Evolutionary conservation across 2,329 filamentous ascomycete species (phyloP), one percentile per base, ranked within the genome.

Genomic region (Raffaelea deltoideospora): DNA sequence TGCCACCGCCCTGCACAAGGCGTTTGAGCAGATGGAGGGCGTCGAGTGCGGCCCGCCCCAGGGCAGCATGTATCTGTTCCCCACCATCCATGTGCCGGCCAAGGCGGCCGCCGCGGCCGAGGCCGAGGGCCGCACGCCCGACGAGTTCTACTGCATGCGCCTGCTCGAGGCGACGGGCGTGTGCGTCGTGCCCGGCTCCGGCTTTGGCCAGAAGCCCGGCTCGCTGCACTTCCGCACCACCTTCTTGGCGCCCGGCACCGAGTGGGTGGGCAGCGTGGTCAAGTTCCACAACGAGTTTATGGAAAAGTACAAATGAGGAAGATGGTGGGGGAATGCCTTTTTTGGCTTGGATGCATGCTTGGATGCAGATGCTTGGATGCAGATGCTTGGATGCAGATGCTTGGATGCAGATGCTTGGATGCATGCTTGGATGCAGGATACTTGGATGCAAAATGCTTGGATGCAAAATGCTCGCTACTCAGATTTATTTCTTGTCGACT

Each of bases 21-120:
- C 88, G 21, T 98, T 98, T 61, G 67, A 76, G 57, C 64, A 85
- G 54, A 96, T 98, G 90, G 88, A 96, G 59, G 90, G 90, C 40
- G 88, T 98, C 41, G 74, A 87, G 56, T 94, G 87, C 61, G 80
- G 81, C 50, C 69, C 76, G 48, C 90, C 90, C 38, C 82, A 94
- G 70, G 90, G 90, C 42, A 79, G 82, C 55, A 98, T 98, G 90
- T 98, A 98, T 65, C 80, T 98, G 51, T 98, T 96, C 74, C 90
- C 90, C 19, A 90, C 84, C 48, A 93, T 98, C 61, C 75, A 66
- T 24, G 66, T 98, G 19, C 74, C 90, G 2, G 48, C 61, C 19
- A 84, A 83, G 61, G 90, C 86, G 29, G 60, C 78, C 43, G 77
- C 79, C 45, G 83, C 82, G 14, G 90, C 90, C 26, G 58, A 66